phyloP scores from a whole-genome alignment of 208 protist species.

The Crithidia thermophila region DNA sequence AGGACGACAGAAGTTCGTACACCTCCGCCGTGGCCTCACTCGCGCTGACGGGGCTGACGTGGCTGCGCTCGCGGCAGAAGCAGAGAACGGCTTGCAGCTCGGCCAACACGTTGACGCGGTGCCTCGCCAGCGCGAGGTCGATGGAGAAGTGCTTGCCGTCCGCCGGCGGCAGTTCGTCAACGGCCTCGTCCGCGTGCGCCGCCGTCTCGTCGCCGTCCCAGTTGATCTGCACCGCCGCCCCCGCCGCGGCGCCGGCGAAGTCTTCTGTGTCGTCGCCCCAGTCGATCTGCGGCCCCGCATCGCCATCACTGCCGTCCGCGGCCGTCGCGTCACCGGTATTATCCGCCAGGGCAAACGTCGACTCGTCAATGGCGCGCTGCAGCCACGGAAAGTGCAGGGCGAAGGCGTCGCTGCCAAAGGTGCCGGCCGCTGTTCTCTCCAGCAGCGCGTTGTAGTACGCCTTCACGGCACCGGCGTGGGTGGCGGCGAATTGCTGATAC shows the following conservation, averaged over 20 bases:
- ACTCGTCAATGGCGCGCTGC: slow-evolving; percentile 30
- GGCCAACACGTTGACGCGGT: slow-evolving; percentile 48
- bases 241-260: slow-evolving; percentile 1
- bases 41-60: slow-evolving; percentile 11
- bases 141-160: slow-evolving; percentile 45
- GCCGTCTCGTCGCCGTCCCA: slow-evolving; percentile 38
- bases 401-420: slow-evolving; percentile 40
- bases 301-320: slow-evolving; percentile 6
- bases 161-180: slow-evolving; percentile 23
- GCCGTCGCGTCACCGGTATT: background rate
- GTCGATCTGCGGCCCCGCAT: slow-evolving; percentile 50
- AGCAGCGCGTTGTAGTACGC: slow-evolving; percentile 45
- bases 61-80: slow-evolving; percentile 52
- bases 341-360: slow-evolving; percentile 8
- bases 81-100: slow-evolving; percentile 54
- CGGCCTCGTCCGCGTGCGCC: slow-evolving; percentile 11
- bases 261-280: slow-evolving; percentile 60
- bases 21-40: slow-evolving; percentile 12
- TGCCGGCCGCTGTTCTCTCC: slow-evolving; percentile 31
- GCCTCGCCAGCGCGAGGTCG: slow-evolving; percentile 33
- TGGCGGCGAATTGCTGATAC: slow-evolving; percentile 34
- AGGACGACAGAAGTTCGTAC: slow-evolving; percentile 28
- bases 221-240: slow-evolving; percentile 26
- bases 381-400: slow-evolving; percentile 69
- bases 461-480: slow-evolving; percentile 32